Conservation (phyloP, 768 basidiomycete species). For the Trametes cinnabarina region DNA sequence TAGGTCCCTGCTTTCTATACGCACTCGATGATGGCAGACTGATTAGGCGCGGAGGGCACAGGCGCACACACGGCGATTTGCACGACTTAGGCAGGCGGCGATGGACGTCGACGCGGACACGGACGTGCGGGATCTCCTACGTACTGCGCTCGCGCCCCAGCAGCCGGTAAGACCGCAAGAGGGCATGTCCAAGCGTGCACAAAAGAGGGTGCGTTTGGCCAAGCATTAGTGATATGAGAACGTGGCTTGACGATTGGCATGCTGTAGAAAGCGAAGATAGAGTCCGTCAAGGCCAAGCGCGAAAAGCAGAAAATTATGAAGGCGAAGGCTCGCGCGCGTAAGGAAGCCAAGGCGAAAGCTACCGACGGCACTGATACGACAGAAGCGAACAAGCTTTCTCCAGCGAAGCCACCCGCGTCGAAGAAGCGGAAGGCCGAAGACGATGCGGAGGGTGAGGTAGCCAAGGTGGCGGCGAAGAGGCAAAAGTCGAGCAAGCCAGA, state of each 20-base stretch:
- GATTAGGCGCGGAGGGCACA: constrained; percentile 26
- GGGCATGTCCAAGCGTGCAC: constrained; percentile 54
- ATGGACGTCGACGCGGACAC: constrained; percentile 38
- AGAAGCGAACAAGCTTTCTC: not conserved
- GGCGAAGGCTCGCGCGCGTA: constrained; percentile 35
- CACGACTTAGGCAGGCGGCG: constrained; percentile 47
- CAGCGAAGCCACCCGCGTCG: constrained; percentile 1
- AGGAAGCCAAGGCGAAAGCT: constrained; percentile 20
- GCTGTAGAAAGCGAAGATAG: constrained; percentile 47
- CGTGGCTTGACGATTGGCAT: not conserved
- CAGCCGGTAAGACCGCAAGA: constrained; percentile 1
- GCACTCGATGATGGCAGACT: not conserved
- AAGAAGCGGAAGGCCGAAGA: constrained; percentile 26
- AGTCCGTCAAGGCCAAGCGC: constrained; percentile 45
- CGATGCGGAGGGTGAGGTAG: not conserved
- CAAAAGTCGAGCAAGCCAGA: not conserved
- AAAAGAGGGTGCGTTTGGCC: constrained; percentile 53
- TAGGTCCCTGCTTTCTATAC: constrained; percentile 39
- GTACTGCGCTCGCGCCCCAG: constrained; percentile 14
- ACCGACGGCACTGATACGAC: not conserved
- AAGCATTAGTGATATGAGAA: not conserved
- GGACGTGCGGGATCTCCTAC: constrained; percentile 47
- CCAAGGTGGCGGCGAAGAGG: not conserved
- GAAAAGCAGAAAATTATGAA: constrained; percentile 46
- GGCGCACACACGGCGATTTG: constrained; percentile 64